Base-by-base conservation (phyloP, 2,329 filamentous ascomycete species). In the Pyrenochaeta sp. region DNA sequence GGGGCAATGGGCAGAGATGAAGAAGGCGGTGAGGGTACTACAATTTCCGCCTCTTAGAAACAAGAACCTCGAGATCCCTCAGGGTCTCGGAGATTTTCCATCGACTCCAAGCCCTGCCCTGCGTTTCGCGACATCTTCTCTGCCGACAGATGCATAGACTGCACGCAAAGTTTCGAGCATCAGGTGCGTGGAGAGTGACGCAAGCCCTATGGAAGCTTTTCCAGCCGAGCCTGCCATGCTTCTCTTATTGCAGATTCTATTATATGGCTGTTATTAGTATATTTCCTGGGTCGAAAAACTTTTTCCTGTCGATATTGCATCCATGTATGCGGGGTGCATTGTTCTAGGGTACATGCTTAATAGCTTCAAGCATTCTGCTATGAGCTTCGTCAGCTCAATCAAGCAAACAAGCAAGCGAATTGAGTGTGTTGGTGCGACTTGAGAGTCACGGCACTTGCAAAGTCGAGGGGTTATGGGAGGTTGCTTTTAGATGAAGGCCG, bases 301-400 rank as follows among this genome's bases (percentile, higher is more conserved):
- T 36, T n/a, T 51, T 45, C 43, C 51, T 49, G 41, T 50, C 51
- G 50, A 55, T 47, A 54, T 40, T n/a, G 14, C 23, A 27, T 7
- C 17, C 9, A 30, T 12, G 39, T 31, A 30, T 63, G 64, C 56
- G 61, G 64, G 60, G 60, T 63, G 55, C 62, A 59, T 53, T 44
- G 31, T 10, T 59, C 55, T 54, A 55, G 61, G 58, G 61, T 63
- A 49, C 59, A 66, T 54, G 42, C 50, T 51, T 55, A 45, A 43
- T 32, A 36, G 17, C 18, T 29, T 51, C 40, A 58, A 55, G 53
- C 41, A 40, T 47, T 48, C 20, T 35, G 40, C 23, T 50, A 30
- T 37, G 52, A 49, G 59, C 60, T 43, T 64, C 64, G 63, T 67
- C 44, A 65, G 63, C 64, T 46, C 61, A 67, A 66, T 67, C 23